These are phyloP conservation scores for Avena insularis DNA, from an alignment of 176 grass and related monocot genomes.

Conservation along the genomic window DNA sequence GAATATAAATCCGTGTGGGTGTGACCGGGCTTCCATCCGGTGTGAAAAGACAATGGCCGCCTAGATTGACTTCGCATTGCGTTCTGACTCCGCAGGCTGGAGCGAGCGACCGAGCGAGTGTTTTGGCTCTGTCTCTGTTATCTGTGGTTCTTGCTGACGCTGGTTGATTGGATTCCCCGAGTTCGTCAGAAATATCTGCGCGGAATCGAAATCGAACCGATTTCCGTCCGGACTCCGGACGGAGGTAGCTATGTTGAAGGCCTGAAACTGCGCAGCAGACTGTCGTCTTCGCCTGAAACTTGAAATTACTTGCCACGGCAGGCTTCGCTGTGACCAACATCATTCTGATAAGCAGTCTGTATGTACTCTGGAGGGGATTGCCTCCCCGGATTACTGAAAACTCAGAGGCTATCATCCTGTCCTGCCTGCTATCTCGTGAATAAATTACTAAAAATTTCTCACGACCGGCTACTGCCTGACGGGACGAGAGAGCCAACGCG, in stretches of 20 bases:
- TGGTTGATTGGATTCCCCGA: not conserved
- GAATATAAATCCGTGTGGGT: conserved; percentile 33
- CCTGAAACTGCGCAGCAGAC: not conserved
- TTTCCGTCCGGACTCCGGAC: not conserved
- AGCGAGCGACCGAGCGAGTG: too few relatives aligned
- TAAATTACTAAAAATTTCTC: not conserved
- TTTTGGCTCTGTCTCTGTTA: not conserved
- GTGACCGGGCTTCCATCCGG: conserved; percentile 27
- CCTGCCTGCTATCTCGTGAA: not conserved
- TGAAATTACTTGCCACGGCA: not conserved
- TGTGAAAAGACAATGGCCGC: conserved; percentile 36
- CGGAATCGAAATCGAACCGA: not conserved
- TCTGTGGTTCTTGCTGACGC: not conserved
- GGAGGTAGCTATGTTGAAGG: not conserved
- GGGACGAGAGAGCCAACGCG: too few relatives aligned
- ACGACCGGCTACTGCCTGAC: not conserved
- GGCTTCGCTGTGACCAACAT: not conserved
- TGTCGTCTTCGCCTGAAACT: not conserved
- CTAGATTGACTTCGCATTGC: conserved; percentile 48
- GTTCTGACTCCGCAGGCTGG: not conserved
- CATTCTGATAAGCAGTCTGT: too few relatives aligned
- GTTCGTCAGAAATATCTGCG: not conserved
- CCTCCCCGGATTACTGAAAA: not conserved
- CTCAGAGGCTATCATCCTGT: too few relatives aligned
- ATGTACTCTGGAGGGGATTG: not conserved